Evolutionary conservation across 495 filamentous ascomycete species (phyloP).

Genomic region (Penicillium herquei): DNA sequence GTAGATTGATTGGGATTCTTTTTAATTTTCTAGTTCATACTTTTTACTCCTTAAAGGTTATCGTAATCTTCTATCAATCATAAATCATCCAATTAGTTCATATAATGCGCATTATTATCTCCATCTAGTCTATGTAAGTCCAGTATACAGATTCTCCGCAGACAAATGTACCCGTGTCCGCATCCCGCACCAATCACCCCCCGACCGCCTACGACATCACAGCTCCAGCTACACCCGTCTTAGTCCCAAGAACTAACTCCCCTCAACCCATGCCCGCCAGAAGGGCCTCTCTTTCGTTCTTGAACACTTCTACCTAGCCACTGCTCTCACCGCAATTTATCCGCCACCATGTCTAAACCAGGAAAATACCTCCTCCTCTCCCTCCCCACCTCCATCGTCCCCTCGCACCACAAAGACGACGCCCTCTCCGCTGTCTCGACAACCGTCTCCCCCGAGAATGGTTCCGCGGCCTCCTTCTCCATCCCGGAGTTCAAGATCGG

Average conservation of each 20-base stretch:
- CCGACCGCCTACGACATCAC: constrained; percentile 36
- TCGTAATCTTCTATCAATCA: background rate
- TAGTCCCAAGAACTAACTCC: constrained; percentile 3
- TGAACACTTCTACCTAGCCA: background rate
- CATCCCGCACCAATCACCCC: constrained; percentile 21
- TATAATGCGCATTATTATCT: too few species aligned
- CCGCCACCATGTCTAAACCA: constrained; percentile 55
- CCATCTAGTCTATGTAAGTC: too few species aligned
- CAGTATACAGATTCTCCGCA: too few species aligned
- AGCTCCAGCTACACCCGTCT: constrained; percentile 19
- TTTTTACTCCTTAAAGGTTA: background rate
- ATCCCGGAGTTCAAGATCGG: constrained; percentile 98
- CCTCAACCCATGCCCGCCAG: constrained; percentile 13
- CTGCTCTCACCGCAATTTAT: background rate
- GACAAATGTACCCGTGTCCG: constrained; percentile 1
- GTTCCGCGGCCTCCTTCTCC: constrained; percentile 70
- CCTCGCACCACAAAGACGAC: constrained; percentile 73
- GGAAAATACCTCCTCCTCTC: constrained; percentile 71
- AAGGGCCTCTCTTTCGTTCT: constrained; percentile 11
- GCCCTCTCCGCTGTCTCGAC: constrained; percentile 70
- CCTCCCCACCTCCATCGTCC: constrained; percentile 70
- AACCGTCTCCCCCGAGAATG: constrained; percentile 72
- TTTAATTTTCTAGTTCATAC: background rate
- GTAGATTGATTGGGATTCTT: constrained; percentile 4
- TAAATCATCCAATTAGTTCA: background rate